Base-by-base conservation (phyloP, 352 stramenopile species). In the Globisporangium echinulatum region DNA sequence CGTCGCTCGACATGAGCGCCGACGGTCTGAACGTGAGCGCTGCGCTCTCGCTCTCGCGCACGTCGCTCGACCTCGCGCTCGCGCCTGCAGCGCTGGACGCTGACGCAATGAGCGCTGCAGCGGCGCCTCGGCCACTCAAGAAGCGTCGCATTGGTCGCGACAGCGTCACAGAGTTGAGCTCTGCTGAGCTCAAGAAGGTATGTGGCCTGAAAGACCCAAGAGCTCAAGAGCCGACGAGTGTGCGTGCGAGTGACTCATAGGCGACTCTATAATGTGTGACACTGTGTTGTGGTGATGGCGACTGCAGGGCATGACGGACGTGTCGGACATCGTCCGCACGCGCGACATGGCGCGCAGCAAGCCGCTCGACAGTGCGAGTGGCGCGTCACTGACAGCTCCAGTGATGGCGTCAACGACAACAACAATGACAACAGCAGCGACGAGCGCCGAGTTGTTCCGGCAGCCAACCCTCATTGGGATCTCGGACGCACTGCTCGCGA, bases 141-240 rank as follows among this genome's bases (percentile, higher is more conserved):
- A 92, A 92, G 66, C 82, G 86, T 14, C 89, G 88, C 52, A 87
- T 95, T 43, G 74, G 68, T 43, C 86, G 82, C 19, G 86, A 95
- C 60, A 90, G 68, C 14, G 75, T 88, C 17, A 96, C 81, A 6
- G 81, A 96, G 57, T 62, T 96, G 14, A 90, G 71, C 38, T 90
- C 84, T n/a, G 59, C 76, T 2, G 70, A 82, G 44, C 64, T 94
- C 58, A 94, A 93, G 56, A 72, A 92, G 60, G 77, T 77, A 47
- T n/a, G 11, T 14, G 25, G 25, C 25, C 25, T 25, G 25, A 25
- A 25, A 25, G 25, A 25, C 25, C 25, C 25, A 25, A 25, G 25
- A 25, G 25, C 25, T 25, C 25, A 25, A 25, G 25, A 25, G 25
- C 25, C 25, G 25, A 25, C 25, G 25, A 25, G 25, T 25, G 25